Conservation (phyloP, 1,284 basidiomycete genomes). For the Ceratobasidium sp. region DNA sequence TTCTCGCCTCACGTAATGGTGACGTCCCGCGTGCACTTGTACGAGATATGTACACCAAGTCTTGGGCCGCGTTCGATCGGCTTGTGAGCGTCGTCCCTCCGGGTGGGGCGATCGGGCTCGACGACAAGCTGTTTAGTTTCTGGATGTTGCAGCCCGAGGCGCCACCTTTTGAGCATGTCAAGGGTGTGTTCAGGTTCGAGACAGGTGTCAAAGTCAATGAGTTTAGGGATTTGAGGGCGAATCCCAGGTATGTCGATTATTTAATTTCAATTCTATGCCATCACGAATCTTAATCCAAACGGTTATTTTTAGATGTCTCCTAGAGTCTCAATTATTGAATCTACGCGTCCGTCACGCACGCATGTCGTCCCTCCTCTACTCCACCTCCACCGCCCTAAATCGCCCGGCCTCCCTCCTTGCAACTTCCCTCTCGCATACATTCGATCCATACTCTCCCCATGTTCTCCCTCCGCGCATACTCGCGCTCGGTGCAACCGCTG, state of each 20-base stretch:
- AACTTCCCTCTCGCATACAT: slow-evolving; percentile 62
- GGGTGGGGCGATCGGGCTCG: slow-evolving; percentile 85
- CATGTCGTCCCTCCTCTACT: slow-evolving; percentile 60
- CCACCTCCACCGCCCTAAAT: slow-evolving; percentile 53
- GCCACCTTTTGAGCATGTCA: slow-evolving; percentile 75
- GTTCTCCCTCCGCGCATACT: slow-evolving; percentile 71
- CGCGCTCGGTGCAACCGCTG: slow-evolving; percentile 77
- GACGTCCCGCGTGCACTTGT: slow-evolving; percentile 85
- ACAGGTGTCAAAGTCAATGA: slow-evolving; percentile 84
- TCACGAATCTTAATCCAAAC: too few relatives aligned
- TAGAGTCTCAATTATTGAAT: slow-evolving; percentile 79
- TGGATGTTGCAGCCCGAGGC: slow-evolving; percentile 83
- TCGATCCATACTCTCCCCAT: slow-evolving; percentile 76
- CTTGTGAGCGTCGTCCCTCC: slow-evolving; percentile 85
- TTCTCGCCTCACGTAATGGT: slow-evolving; percentile 64
- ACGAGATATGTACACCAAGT: slow-evolving; percentile 88
- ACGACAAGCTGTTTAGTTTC: slow-evolving; percentile 87
- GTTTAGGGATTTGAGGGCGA: slow-evolving; percentile 83
- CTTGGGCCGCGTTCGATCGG: slow-evolving; percentile 87
- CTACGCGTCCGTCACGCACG: slow-evolving; percentile 82
- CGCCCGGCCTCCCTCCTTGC: slow-evolving; percentile 52
- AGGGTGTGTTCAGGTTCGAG: slow-evolving; percentile 87
- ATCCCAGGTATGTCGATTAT: slow-evolving; percentile 63
- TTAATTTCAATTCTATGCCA: too few relatives aligned
- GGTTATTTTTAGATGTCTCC: slow-evolving; percentile 69